phyloP scores from a whole-genome alignment of 768 basidiomycete genomes.

The Kondoa malvinella region DNA sequence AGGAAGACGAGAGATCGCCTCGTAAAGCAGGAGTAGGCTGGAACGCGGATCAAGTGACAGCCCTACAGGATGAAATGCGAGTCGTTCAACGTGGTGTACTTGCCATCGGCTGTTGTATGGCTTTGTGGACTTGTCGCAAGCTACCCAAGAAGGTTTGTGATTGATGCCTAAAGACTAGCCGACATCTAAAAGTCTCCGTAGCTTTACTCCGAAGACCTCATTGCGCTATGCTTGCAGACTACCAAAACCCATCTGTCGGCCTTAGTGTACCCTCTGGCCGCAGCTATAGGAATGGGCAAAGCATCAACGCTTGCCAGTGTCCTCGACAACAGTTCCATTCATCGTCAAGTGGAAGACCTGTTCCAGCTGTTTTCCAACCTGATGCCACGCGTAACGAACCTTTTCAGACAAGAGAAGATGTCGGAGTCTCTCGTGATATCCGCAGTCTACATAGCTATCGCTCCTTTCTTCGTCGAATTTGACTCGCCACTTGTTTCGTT shows the following conservation, averaged over 20 bases:
- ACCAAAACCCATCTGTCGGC: constrained; percentile 65
- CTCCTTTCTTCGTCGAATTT: constrained; percentile 83
- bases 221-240: constrained; percentile 55
- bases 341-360: constrained; percentile 29
- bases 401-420: constrained; percentile 63
- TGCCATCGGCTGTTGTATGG: constrained; percentile 68
- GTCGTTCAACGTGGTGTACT: constrained; percentile 53
- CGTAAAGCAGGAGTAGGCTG: constrained; percentile 5
- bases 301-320: constrained; percentile 16
- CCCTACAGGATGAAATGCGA: constrained; percentile 42
- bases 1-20: constrained; percentile 4
- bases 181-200: no score
- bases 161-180: constrained; percentile 8
- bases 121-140: constrained; percentile 57
- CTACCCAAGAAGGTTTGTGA: constrained; percentile 64
- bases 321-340: background rate
- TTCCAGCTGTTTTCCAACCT: constrained; percentile 56
- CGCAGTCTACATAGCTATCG: constrained; percentile 79
- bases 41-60: constrained; percentile 41
- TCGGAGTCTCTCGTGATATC: constrained; percentile 82
- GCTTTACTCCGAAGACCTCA: constrained; percentile 88
- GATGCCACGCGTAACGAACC: constrained; percentile 54
- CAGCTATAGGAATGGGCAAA: constrained; percentile 35
- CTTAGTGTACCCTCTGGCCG: constrained; percentile 71
- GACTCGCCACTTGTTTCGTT: constrained; percentile 40